Evolutionary conservation across 306 rosid genomes (phyloP).

Genomic region (Cicer judaicum): DNA sequence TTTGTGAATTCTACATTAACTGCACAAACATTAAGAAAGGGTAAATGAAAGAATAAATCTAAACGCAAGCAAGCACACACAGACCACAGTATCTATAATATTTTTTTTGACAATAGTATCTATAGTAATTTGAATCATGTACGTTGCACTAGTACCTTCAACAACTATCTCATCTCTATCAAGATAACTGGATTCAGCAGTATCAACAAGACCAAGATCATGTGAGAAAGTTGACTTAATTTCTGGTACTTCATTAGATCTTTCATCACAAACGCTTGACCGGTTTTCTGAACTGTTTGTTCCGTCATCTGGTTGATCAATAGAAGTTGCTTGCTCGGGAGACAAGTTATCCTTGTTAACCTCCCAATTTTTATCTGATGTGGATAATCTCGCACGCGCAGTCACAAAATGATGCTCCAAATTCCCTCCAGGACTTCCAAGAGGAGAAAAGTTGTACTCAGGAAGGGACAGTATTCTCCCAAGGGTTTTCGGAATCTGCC

Average conservation of each 20-base stretch:
- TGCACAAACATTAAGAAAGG: constrained; percentile 44
- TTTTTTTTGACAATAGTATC: background rate
- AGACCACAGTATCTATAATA: constrained; percentile 1
- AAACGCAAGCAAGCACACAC: background rate
- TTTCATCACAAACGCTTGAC: constrained; percentile 48
- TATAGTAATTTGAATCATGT: constrained; percentile 29
- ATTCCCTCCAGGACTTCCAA: constrained; percentile 78
- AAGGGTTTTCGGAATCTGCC: constrained; percentile 68
- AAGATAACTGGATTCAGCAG: constrained; percentile 43
- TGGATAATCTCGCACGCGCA: constrained; percentile 61
- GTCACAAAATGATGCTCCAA: constrained; percentile 60
- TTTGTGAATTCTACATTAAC: constrained; percentile 49
- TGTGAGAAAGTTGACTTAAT: constrained; percentile 43
- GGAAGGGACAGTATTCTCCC: constrained; percentile 88
- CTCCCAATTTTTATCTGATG: constrained; percentile 48
- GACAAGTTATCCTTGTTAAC: constrained; percentile 53
- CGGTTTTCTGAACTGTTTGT: constrained; percentile 48
- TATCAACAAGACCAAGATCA: constrained; percentile 45
- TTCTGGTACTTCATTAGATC: constrained; percentile 50
- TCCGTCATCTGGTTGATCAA: constrained; percentile 52
- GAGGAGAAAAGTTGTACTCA: constrained; percentile 74
- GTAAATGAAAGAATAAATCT: constrained; percentile 29
- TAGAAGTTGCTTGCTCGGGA: constrained; percentile 49
- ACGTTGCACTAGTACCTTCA: constrained; percentile 62
- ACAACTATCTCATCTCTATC: constrained; percentile 49